Conservation (phyloP, 257 asterid genomes). For the Ehretia macrophylla region DNA sequence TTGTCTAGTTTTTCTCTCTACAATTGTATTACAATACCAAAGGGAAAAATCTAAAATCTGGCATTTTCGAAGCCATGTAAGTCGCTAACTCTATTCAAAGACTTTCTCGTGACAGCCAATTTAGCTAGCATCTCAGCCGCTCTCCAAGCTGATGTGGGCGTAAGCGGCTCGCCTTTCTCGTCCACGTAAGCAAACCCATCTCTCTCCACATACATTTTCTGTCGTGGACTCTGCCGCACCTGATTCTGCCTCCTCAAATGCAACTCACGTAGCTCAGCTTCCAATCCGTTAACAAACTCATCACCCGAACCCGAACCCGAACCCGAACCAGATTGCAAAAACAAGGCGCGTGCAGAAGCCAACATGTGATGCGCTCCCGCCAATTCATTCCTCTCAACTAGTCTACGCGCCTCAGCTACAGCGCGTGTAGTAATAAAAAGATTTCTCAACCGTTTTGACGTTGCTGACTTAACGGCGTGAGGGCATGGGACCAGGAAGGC, state of each 20-base stretch:
- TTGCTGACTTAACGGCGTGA: conserved; percentile 66
- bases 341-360: conserved; percentile 67
- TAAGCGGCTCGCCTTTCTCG: conserved; percentile 69
- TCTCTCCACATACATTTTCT: conserved; percentile 25
- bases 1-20: too few species aligned
- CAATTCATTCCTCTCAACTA: conserved; percentile 48
- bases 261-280: conserved; percentile 66
- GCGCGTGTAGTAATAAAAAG: conserved; percentile 76
- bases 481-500: conserved; percentile 61
- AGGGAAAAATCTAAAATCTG: conserved; percentile 50
- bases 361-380: conserved; percentile 75
- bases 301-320: conserved; percentile 6
- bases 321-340: conserved; percentile 42
- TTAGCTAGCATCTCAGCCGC: conserved; percentile 97
- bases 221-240: conserved; percentile 18
- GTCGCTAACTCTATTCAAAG: conserved; percentile 92
- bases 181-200: conserved; percentile 20
- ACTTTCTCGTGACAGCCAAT: conserved; percentile 88
- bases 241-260: conserved; percentile 34
- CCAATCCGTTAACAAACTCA: conserved; percentile 65
- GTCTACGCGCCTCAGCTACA: conserved; percentile 65
- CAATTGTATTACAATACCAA: too few species aligned
- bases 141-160: conserved; percentile 99
- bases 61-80: conserved; percentile 96
- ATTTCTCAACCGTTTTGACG: conserved; percentile 51